These are phyloP conservation scores for Metarhizium sp. DNA, from an alignment of 2,329 filamentous ascomycete genomes.

Conservation along the genomic window DNA sequence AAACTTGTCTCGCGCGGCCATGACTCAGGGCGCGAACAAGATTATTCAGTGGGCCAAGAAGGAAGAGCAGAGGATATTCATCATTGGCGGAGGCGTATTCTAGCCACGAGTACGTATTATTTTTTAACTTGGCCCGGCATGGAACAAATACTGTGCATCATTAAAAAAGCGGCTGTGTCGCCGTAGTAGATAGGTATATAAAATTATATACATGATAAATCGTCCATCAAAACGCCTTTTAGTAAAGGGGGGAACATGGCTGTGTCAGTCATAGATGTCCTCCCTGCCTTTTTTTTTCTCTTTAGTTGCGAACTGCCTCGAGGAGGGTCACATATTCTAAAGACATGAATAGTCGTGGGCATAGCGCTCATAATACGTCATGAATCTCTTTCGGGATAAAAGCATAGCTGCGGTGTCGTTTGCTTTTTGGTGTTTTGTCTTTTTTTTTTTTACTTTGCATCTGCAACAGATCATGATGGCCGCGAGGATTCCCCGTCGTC, in stretches of 20 bases:
- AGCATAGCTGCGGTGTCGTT: not conserved
- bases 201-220: not conserved
- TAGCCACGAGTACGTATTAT: slow-evolving; percentile 15
- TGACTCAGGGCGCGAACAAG: slow-evolving; percentile 81
- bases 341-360: not conserved
- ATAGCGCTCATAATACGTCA: slow-evolving; percentile 1
- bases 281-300: not conserved
- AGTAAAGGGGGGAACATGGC: not conserved
- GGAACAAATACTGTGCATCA: not conserved
- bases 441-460: not conserved
- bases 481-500: slow-evolving; percentile 5
- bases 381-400: not conserved
- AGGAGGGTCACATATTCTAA: not conserved
- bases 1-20: slow-evolving; percentile 49
- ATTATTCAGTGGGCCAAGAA: slow-evolving; percentile 84
- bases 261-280: not conserved
- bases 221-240: not conserved
- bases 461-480: not conserved
- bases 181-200: slow-evolving; percentile 1
- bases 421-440: not conserved
- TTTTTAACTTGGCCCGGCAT: not conserved
- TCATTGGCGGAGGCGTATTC: slow-evolving; percentile 92
- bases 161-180: not conserved
- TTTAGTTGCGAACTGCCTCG: not conserved
- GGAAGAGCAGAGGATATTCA: slow-evolving; percentile 91